Evolutionary conservation across 2,329 filamentous ascomycete species (phyloP), one percentile per base, ranked within the genome.

Genomic region (Fusarium tricinctum): DNA sequence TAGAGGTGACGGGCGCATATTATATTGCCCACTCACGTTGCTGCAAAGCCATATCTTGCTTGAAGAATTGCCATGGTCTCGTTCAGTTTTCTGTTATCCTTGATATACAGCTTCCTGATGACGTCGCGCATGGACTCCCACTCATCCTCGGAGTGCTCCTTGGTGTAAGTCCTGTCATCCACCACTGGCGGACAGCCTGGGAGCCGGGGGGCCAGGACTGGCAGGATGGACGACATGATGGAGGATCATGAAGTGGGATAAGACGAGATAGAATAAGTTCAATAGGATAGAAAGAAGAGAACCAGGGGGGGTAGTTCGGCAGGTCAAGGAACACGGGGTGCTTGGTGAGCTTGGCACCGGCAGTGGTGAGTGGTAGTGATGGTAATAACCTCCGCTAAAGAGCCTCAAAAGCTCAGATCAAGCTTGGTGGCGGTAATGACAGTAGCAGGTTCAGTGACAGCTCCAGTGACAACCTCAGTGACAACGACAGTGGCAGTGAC

Each of bases 41-140:
- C 78, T 30, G 75, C 76, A 50, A 80, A 80, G 30, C 77, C 76
- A 66, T 80, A 69, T 38, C 73, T 74, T 20, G 74, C 68, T 43
- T 77, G 74, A 51, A 80, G 67, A 15, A 79, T 76, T 44, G 75
- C 65, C 78, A 79, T 79, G 55, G 75, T 78, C 52, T 80, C 77
- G 33, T 74, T 75, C 40, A 80, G 66, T 65, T 78, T 80, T 46
- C 77, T 76, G 53, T 76, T 76, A 32, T 80, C 78, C 40, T 57
- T 56, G 28, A 80, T 78, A 50, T 80, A 80, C 8, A 80, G 63
- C 38, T 66, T 73, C 56, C 73, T 73, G 52, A 80, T 78, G 52
- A 76, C 65, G n/a, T 69, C 70, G 51, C 71, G 74, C 63, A 75
- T 75, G 13, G 69, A 66, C 59, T 76, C 73, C 78, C 78, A 80